Evolutionary conservation across 140 eudicot species (phyloP).

Genomic region (Ambrosia hybrid): DNA sequence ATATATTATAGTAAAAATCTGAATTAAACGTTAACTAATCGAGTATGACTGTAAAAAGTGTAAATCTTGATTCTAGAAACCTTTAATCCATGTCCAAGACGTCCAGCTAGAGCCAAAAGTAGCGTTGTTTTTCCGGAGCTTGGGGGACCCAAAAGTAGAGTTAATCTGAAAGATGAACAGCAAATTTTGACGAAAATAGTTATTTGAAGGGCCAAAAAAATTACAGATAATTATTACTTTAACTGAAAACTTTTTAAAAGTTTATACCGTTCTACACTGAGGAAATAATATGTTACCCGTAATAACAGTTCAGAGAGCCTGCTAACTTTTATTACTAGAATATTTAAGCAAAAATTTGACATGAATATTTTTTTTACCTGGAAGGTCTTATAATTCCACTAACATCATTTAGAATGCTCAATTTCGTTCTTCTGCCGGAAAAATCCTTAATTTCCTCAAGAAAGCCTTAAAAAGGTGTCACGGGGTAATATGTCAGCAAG

Average conservation of each 20-base stretch:
- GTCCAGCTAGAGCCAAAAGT: slow-evolving; percentile 93
- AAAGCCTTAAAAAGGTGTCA: slow-evolving; percentile 44
- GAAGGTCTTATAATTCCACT: slow-evolving; percentile 77
- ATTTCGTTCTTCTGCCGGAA: slow-evolving; percentile 57
- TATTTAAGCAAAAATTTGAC: neutral
- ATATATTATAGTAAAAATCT: slow-evolving; percentile 17
- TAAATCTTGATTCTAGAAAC: slow-evolving; percentile 26
- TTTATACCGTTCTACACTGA: neutral
- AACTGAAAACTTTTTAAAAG: neutral
- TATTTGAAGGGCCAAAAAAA: neutral
- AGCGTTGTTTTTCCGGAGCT: slow-evolving; percentile 96
- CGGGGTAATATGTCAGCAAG: slow-evolving; percentile 17
- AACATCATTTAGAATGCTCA: slow-evolving; percentile 63
- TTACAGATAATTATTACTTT: too few relatives aligned
- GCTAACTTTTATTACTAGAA: neutral
- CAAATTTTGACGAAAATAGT: neutral
- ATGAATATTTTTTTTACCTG: slow-evolving; percentile 46
- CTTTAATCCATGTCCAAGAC: slow-evolving; percentile 65
- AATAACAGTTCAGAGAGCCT: neutral
- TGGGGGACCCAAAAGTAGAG: slow-evolving; percentile 95
- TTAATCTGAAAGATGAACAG: slow-evolving; percentile 51
- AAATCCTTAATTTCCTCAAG: slow-evolving; percentile 65
- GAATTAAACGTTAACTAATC: slow-evolving; percentile 7
- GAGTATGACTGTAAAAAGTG: neutral
- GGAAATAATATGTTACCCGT: neutral